Percentiles rank a stretch among this genome's conserved stretches.
These are phyloP conservation scores for Mycena vulgaris DNA, from an alignment of 768 basidiomycete species.

Conservation along the genomic window DNA sequence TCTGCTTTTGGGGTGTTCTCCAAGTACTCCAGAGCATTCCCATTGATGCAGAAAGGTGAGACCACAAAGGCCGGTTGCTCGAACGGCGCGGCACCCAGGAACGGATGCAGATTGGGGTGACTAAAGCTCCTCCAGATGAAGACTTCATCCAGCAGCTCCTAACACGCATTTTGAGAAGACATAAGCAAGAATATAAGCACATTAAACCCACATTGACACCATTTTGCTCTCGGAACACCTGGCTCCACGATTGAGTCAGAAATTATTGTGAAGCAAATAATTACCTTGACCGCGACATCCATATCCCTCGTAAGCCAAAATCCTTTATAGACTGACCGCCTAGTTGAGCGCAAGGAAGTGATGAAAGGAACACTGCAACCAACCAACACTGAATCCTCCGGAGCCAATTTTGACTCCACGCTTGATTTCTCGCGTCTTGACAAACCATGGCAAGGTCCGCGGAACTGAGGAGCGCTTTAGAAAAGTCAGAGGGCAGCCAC, in stretches of 20 bases:
- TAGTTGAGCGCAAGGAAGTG: not conserved
- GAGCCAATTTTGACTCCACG: constrained; percentile 12
- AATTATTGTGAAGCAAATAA: not conserved
- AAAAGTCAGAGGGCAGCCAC: not conserved
- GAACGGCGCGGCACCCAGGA: constrained; percentile 8
- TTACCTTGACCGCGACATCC: constrained; percentile 15
- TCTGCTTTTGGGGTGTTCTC: constrained; percentile 1
- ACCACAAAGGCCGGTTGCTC: constrained; percentile 16
- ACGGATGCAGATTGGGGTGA: constrained; percentile 7
- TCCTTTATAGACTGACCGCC: not conserved
- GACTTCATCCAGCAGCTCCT: constrained; percentile 16
- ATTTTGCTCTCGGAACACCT: constrained; percentile 12
- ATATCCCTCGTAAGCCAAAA: constrained; percentile 11
- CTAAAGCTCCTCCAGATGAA: constrained; percentile 14
- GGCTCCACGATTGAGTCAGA: not conserved
- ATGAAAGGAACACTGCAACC: not conserved
- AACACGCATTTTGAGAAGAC: not conserved
- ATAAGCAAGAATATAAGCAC: not conserved
- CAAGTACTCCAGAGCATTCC: constrained; percentile 5
- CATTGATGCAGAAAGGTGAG: constrained; percentile 8
- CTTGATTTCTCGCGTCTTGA: constrained; percentile 11
- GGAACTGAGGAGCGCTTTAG: not conserved
- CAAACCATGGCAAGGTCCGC: constrained; percentile 13
- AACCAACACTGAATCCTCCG: constrained; percentile 14
- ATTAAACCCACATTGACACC: constrained; percentile 1